Evolutionary conservation across 2,329 filamentous ascomycete genomes (phyloP).

Genomic region (Parafenestella ontariensis): DNA sequence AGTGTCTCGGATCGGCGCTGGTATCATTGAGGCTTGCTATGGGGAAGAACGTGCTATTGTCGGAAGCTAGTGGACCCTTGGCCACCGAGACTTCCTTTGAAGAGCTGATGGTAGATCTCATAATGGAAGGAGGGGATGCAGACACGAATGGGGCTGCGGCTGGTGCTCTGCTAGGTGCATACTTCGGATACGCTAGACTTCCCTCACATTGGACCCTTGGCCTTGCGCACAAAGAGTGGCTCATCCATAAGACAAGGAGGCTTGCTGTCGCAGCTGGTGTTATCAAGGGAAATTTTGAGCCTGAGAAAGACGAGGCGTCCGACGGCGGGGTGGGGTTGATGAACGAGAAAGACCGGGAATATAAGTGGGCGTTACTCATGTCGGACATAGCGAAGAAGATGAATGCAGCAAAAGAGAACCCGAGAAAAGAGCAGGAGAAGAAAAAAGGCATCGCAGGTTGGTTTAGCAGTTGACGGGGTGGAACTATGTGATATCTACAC

Average conservation of each 20-base stretch:
- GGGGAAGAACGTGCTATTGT: conserved; percentile 22
- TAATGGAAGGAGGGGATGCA: conserved; percentile 62
- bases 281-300: conserved; percentile 39
- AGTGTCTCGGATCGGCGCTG: conserved; percentile 59
- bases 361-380: neutral
- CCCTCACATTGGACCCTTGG: conserved; percentile 60
- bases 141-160: conserved; percentile 64
- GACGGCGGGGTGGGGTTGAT: conserved; percentile 48
- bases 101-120: conserved; percentile 56
- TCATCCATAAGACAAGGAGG: conserved; percentile 54
- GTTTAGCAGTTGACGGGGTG: neutral
- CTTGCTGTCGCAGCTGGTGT: conserved; percentile 52
- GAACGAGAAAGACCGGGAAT: neutral
- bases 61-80: neutral
- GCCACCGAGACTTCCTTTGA: conserved; percentile 49
- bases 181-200: conserved; percentile 56
- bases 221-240: conserved; percentile 55
- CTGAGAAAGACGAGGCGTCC: conserved; percentile 47
- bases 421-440: neutral
- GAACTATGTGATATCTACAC: too few relatives aligned
- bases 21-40: conserved; percentile 56
- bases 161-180: conserved; percentile 58
- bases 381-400: neutral
- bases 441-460: neutral
- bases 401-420: neutral